These are phyloP conservation scores for Pythium folliculosum DNA, from an alignment of 352 stramenopile species.

Conservation along the genomic window DNA sequence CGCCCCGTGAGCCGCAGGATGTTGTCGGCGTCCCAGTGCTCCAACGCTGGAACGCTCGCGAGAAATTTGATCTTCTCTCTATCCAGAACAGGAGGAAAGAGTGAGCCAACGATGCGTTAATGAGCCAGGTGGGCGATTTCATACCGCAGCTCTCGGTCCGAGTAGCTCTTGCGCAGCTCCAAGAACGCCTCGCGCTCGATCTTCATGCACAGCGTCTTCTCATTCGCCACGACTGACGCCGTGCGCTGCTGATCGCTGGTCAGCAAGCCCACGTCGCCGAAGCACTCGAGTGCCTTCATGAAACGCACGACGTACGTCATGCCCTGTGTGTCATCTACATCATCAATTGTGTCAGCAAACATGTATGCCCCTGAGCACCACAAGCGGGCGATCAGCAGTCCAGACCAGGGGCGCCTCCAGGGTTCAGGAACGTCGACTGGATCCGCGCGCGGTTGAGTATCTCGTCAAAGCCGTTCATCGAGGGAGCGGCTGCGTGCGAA, in stretches of 20 bases:
- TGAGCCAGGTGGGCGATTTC: neutral
- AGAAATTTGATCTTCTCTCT: constrained; percentile 75
- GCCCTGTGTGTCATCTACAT: constrained; percentile 32
- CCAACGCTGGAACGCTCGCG: constrained; percentile 40
- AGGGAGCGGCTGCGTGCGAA: constrained; percentile 60
- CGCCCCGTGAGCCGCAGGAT: constrained; percentile 56
- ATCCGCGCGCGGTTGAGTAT: constrained; percentile 70
- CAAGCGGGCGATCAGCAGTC: neutral
- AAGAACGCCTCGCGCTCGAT: constrained; percentile 69
- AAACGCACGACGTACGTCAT: constrained; percentile 63
- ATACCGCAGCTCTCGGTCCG: constrained; percentile 57
- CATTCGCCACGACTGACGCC: constrained; percentile 63
- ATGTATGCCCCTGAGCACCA: neutral
- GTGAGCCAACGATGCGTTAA: too few species aligned
- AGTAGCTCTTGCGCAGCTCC: constrained; percentile 54
- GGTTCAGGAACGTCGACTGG: constrained; percentile 68
- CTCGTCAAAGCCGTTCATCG: constrained; percentile 70
- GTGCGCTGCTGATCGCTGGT: constrained; percentile 60
- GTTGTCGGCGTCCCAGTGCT: constrained; percentile 66
- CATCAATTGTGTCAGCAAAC: neutral
- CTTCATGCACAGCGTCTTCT: constrained; percentile 71
- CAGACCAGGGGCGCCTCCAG: constrained; percentile 45
- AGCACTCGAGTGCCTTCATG: constrained; percentile 70
- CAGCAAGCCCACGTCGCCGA: constrained; percentile 67
- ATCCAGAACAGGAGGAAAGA: neutral